Base-by-base conservation (phyloP, 2,329 filamentous ascomycete genomes). In the Penicillium sp. region DNA sequence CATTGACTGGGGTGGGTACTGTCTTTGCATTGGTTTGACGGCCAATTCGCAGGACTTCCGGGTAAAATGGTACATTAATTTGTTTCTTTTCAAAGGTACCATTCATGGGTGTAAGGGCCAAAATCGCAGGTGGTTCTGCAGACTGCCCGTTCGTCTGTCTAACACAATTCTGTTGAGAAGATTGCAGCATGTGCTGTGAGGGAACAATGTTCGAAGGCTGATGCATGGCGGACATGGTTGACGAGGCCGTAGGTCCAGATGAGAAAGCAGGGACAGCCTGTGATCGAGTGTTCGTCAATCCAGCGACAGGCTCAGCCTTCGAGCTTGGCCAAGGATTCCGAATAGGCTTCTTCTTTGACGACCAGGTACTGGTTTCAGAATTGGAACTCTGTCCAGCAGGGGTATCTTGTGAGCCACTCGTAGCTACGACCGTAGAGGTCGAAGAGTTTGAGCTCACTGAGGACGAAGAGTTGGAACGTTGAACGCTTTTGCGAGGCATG, bases 11-110 rank as follows among this genome's bases (percentile, higher is more conserved):
- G 0, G 93, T 97, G 0, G 95, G 95, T 13, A 96, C 86, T 0
- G 95, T 98, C 79, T 97, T 98, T 68, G 92, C 91, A 78, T 99
- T 99, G 22, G 95, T 99, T 79, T 99, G 95, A 53, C 95, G 90
- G 49, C 95, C 95, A 73, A 99, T 97, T 65, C 93, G 89, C 54
- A 99, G 83, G 44, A 91, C 90, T n/a, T 98, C 94, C n/a, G 95
- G 95, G 66, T 87, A 91, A 75, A 91, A 97, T 0, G 95, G 95
- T 2, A 99, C 92, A 37, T 87, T 91, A 70, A 99, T 98, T 47
- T 93, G 95, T 80, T 99, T 99, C 72, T 93, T 89, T 77, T 98
- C 95, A 75, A 99, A 99, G 1, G 94, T 98, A 61, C 92, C 92
- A 74, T 99, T 99, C 72, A 98, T 88, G 0, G 95, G 96, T 6